Evolutionary conservation across 2,329 filamentous ascomycete species (phyloP), one percentile per base, ranked within the genome.

Genomic region (Leptoxyphium fumago): DNA sequence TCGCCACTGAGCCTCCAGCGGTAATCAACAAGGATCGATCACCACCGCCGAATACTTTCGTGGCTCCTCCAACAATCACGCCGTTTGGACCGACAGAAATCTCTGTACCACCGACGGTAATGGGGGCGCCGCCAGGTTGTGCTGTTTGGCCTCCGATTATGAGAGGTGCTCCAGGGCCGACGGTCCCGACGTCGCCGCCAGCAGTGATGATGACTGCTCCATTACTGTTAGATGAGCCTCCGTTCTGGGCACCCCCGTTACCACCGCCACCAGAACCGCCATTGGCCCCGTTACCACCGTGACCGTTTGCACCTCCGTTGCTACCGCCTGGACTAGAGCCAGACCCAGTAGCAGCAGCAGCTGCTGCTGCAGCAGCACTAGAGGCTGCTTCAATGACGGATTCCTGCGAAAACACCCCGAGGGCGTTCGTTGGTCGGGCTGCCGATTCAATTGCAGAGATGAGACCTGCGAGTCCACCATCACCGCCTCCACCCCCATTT

Each of bases 121-220:
- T 51, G 1, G 52, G 44, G 10, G 52, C 38, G 10, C 53, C 54
- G n/a, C 58, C 58, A 29, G 58, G 51, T 11, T 46, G 30, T 32
- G 50, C 42, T 10, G 52, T 57, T 34, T 58, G 52, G 3, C 55
- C 56, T 18, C 42, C 54, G n/a, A 60, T 34, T 7, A 56, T 50
- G 32, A 60, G 52, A 7, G 50, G 50, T 14, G 52, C 39, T 2
- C 46, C 45, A 2, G 51, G 46, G 2, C 46, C 47, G 13, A 52
- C 55, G 10, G 55, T 55, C 13, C 46, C 45, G 0, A 43, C 38
- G 3, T 39, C 29, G 5, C 44, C 42, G 8, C 46, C 48, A 15
- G 43, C 40, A 10, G 46, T 48, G 11, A 50, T 48, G 11, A 30
- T 40, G 17, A 38, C 2, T n/a, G 29, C 41, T 18, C 18, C 18